Percentiles rank a stretch among this genome's conserved stretches.
Evolutionary conservation across 2,329 filamentous ascomycete genomes (phyloP).

Genomic region (Verticillium zaregamsianum): DNA sequence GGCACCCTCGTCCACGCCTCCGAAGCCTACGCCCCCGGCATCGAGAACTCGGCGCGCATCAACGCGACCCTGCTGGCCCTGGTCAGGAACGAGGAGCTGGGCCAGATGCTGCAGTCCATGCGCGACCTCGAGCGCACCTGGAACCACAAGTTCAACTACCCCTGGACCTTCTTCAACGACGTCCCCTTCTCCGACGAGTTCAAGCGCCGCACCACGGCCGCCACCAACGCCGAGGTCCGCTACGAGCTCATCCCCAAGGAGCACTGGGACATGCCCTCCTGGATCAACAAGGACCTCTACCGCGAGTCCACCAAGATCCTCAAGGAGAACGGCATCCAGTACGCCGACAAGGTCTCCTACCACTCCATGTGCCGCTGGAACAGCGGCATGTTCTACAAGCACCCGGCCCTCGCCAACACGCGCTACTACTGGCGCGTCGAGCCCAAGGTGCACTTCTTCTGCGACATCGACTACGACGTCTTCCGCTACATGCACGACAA

Average conservation of each 20-base stretch:
- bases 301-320: slow-evolving; percentile 79
- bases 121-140: slow-evolving; percentile 86
- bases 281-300: slow-evolving; percentile 88
- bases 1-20: slow-evolving; percentile 70
- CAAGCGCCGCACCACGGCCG: slow-evolving; percentile 73
- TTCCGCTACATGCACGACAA: slow-evolving; percentile 97
- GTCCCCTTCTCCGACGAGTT: slow-evolving; percentile 91
- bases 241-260: slow-evolving; percentile 91
- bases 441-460: slow-evolving; percentile 98
- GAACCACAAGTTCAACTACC: slow-evolving; percentile 99
- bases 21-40: slow-evolving; percentile 73
- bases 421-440: slow-evolving; percentile 99
- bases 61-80: slow-evolving; percentile 90
- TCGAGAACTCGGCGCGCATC: slow-evolving; percentile 74
- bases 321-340: slow-evolving; percentile 82
- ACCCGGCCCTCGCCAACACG: slow-evolving; percentile 75
- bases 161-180: slow-evolving; percentile 99
- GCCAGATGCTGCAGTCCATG: slow-evolving; percentile 85
- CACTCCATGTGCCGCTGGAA: slow-evolving; percentile 99
- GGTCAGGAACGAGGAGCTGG: slow-evolving; percentile 86
- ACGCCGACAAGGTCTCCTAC: slow-evolving; percentile 84
- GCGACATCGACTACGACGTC: slow-evolving; percentile 96
- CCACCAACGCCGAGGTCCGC: slow-evolving; percentile 81
- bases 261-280: slow-evolving; percentile 87
- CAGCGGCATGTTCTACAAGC: slow-evolving; percentile 95